Conservation (phyloP, 345 rosid species). For the Physaria fendleri region DNA sequence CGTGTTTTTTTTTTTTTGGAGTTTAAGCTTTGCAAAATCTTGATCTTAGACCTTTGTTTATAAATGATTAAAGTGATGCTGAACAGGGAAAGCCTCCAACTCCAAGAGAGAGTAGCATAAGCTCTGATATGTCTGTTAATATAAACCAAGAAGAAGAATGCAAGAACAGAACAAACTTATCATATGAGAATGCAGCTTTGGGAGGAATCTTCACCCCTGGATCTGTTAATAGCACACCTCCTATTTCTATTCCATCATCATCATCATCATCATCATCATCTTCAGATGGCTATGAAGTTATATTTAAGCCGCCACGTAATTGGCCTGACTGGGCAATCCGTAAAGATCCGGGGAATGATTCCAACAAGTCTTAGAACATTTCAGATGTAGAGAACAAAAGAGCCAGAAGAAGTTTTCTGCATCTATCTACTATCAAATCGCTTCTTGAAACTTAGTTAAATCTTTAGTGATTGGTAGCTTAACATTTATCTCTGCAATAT, state of each 20-base stretch:
- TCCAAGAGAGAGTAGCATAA: not conserved
- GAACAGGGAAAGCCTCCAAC: not conserved
- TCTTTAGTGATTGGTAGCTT: too few relatives aligned
- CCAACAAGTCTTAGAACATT: constrained; percentile 11
- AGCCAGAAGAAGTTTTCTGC: not conserved
- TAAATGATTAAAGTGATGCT: constrained; percentile 5
- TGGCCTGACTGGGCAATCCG: constrained; percentile 9
- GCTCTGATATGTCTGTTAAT: not conserved
- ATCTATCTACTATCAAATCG: not conserved
- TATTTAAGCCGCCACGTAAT: not conserved
- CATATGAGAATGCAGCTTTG: not conserved
- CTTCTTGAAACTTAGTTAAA: too few relatives aligned
- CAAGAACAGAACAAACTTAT: not conserved
- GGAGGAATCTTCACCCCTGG: not conserved
- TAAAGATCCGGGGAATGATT: not conserved
- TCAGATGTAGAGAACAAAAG: not conserved
- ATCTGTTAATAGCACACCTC: not conserved
- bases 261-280: constrained; percentile 5
- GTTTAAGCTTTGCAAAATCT: not conserved
- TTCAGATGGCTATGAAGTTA: constrained; percentile 3
- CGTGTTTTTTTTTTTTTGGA: constrained; percentile 3
- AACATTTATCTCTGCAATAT: too few relatives aligned
- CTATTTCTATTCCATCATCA: not conserved
- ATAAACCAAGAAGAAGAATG: constrained; percentile 1
- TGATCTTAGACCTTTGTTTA: not conserved